Conservation (phyloP, 163 green algal species). For the Scenedesmus sp. region DNA sequence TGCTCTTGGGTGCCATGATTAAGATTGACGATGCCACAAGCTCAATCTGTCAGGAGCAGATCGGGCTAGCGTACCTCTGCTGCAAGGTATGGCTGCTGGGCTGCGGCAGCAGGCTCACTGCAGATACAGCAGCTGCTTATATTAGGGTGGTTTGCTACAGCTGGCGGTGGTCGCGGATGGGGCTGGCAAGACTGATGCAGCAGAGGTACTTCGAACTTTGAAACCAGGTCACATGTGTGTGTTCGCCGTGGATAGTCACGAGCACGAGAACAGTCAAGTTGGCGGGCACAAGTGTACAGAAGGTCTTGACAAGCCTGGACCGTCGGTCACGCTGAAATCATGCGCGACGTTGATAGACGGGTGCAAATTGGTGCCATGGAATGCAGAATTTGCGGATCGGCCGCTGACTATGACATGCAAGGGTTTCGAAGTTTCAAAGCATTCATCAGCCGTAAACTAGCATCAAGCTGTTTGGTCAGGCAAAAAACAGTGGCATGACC, state of each 20-base stretch:
- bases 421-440: not conserved
- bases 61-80: not conserved
- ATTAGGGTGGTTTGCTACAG: not conserved
- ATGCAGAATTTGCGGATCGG: no score
- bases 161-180: not conserved
- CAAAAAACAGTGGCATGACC: no score
- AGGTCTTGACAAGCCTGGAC: not conserved
- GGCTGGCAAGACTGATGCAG: not conserved
- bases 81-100: not conserved
- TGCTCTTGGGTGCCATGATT: not conserved
- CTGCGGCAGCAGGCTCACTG: not conserved
- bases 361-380: no score
- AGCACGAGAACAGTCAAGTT: not conserved
- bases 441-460: no score
- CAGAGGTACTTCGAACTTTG: no score
- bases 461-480: no score
- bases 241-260: not conserved
- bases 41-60: not conserved
- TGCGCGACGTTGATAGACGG: not conserved
- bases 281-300: not conserved
- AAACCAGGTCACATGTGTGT: not conserved
- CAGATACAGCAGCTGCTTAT: not conserved
- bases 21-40: not conserved
- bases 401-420: no score
- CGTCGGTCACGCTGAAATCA: not conserved